Conservation (phyloP, 73 alveolate species). For the Loxodes magnus region DNA sequence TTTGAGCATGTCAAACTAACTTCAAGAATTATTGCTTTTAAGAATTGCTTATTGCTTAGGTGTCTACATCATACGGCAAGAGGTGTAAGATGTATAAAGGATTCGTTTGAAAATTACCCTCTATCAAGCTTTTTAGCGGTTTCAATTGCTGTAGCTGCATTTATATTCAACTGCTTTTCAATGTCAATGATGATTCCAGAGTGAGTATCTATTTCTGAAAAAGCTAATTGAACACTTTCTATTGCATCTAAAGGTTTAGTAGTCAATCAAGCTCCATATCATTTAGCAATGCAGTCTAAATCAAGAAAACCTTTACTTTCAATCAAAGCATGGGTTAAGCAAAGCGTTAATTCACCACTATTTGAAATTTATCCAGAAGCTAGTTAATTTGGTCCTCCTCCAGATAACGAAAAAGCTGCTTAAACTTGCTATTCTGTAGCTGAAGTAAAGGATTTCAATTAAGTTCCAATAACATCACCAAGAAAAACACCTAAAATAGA, state of each 20-base stretch:
- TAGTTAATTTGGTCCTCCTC: constrained; percentile 17
- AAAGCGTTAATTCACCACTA: constrained; percentile 24
- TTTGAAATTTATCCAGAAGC: constrained; percentile 33
- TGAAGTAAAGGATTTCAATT: constrained; percentile 6
- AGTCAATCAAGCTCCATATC: constrained; percentile 11
- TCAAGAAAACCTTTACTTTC: not conserved
- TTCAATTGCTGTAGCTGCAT: not conserved
- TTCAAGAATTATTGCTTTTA: not conserved
- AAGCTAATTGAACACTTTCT: constrained; percentile 9
- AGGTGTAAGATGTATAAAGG: constrained; percentile 26
- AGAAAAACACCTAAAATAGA: constrained; percentile 27
- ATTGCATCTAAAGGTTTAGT: constrained; percentile 27
- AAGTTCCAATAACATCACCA: constrained; percentile 41
- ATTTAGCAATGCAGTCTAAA: not conserved
- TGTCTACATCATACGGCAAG: constrained; percentile 19
- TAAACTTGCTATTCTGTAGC: not conserved
- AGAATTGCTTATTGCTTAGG: not conserved
- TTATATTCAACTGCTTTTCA: no score
- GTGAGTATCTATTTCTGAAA: not conserved
- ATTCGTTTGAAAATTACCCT: constrained; percentile 16
- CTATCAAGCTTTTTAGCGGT: not conserved
- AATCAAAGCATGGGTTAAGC: constrained; percentile 11
- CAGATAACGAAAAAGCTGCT: constrained; percentile 10
- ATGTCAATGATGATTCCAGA: no score
- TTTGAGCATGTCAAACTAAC: constrained; percentile 18